Conservation (phyloP, 1,284 basidiomycete genomes). For the Ustilago nuda region DNA sequence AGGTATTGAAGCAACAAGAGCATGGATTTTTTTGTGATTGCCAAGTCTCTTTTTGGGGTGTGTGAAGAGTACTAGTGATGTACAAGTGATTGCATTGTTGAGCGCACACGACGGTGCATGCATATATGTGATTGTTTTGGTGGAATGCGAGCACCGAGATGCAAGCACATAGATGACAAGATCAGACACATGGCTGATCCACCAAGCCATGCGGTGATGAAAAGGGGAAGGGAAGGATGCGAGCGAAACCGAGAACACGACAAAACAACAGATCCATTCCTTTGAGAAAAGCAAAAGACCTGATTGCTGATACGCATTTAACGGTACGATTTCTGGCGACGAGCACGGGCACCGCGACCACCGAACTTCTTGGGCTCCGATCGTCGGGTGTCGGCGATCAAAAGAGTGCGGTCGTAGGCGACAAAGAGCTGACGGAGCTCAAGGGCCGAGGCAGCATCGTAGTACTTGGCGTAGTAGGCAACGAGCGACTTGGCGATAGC, state of each 20-base stretch:
- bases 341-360: constrained; percentile 69
- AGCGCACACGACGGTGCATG: constrained; percentile 23
- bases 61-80: constrained; percentile 37
- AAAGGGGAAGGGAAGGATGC: constrained; percentile 19
- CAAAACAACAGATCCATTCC: constrained; percentile 9
- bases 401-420: constrained; percentile 77
- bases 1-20: constrained; percentile 27
- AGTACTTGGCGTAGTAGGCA: constrained; percentile 97
- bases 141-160: constrained; percentile 16
- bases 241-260: constrained; percentile 35
- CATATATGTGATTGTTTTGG: constrained; percentile 30
- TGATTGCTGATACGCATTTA: constrained; percentile 23
- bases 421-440: constrained; percentile 68
- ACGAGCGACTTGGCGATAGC: constrained; percentile 98
- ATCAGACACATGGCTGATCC: constrained; percentile 30
- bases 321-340: constrained; percentile 68
- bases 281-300: constrained; percentile 3
- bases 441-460: constrained; percentile 91
- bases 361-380: constrained; percentile 95
- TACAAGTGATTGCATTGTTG: constrained; percentile 38
- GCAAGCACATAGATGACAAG: background rate
- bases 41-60: constrained; percentile 32
- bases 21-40: constrained; percentile 35
- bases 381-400: constrained; percentile 97
- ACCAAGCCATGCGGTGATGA: constrained; percentile 32